Base-by-base conservation (phyloP, 768 basidiomycete species). In the Imleria badia region DNA sequence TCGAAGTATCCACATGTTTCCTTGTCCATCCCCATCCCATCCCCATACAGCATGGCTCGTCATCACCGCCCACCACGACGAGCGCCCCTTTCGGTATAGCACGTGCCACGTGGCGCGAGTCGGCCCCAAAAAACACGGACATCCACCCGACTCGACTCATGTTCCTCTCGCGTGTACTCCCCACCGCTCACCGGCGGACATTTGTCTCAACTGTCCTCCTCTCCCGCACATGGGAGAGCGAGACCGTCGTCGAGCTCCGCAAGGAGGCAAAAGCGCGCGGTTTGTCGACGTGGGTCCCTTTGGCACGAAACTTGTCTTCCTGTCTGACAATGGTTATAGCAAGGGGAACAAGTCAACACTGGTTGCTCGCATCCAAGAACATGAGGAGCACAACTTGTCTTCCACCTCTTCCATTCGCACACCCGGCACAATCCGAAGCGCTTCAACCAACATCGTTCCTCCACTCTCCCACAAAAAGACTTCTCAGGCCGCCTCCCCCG, bases 301-400 rank as follows among this genome's bases (percentile, higher is more conserved):
- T 33, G 20, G 30, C 39, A 51, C 51, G 40, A 20, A 42, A n/a
- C 19, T 6, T 1, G 13, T 45, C 15, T 38, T 44, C 17, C 50
- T 46, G 52, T 36, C 56, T 65, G 52, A 69, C 45, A 13, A 4
- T 22, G 7, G 13, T 29, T 35, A 42, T 30, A 87, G 86, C 23
- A 78, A 72, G 56, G 86, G 85, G 3, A 83, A 76, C 68, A 89
- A 87, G 67, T 71, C 80, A 4, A 75, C 73, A 5, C 69, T 88
- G 30, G 74, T 85, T 54, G 63, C 78, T 36, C 80, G 83, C 50
- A 72, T 88, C 45, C 75, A 79, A 57, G 75, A 82, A 61, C 73
- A 78, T 45, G 82, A 85, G 41, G 67, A 73, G 31, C 61, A 58
- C 48, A 67, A 56, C 36, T 30, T 61, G 33, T 34, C 68, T 30